phyloP scores from a whole-genome alignment of 305 asterid species.

The Plantago lanceolata region DNA sequence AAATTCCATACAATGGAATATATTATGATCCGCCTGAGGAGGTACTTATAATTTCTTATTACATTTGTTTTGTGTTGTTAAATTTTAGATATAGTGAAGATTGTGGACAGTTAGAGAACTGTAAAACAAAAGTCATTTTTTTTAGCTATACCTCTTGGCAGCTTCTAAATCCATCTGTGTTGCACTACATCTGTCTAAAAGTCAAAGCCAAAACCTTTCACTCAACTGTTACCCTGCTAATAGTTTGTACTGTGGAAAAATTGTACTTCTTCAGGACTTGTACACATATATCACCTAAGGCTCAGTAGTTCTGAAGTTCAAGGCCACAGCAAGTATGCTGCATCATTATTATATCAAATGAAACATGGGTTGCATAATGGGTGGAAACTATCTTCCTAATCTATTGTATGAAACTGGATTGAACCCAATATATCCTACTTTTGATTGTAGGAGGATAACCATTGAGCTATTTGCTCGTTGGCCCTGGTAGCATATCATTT shows the following conservation, averaged over 20 bases:
- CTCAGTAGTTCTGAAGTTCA: constrained; percentile 13
- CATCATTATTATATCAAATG: background rate
- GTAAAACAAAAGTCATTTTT: constrained; percentile 1
- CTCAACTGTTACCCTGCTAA: background rate
- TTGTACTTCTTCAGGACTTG: background rate
- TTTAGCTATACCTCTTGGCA: constrained; percentile 6
- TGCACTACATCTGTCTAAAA: background rate
- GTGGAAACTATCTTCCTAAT: background rate
- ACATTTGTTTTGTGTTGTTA: constrained; percentile 3
- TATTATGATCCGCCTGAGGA: constrained; percentile 98
- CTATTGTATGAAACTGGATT: background rate
- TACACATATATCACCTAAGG: constrained; percentile 11
- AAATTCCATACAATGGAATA: constrained; percentile 91
- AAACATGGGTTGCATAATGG: background rate
- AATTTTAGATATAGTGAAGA: constrained; percentile 1
- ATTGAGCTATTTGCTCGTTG: too few relatives aligned
- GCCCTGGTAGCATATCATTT: background rate
- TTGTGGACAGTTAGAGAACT: constrained; percentile 22
- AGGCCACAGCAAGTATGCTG: background rate
- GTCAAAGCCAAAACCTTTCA: background rate
- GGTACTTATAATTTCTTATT: constrained; percentile 38
- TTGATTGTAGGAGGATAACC: too few relatives aligned
- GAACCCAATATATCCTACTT: background rate
- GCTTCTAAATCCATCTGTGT: background rate
- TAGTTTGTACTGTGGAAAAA: background rate